Conservation (phyloP, 208 protist species). For the Wallacemonas collosoma region DNA sequence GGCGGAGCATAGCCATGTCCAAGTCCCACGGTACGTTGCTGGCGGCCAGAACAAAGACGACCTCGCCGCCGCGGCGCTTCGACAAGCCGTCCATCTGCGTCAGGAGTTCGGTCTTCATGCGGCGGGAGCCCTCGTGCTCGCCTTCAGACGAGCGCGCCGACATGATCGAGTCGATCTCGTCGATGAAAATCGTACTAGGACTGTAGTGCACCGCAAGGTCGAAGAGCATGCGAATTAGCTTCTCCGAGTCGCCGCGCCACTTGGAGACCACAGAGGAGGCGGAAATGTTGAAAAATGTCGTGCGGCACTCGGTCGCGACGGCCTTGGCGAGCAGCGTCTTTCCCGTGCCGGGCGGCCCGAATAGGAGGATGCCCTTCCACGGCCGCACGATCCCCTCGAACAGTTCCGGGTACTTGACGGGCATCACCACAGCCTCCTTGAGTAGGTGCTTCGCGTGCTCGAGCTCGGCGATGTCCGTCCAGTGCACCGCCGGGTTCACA, state of each 20-base stretch:
- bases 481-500: slow-evolving; percentile 86
- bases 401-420: slow-evolving; percentile 88
- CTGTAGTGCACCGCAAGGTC: slow-evolving; percentile 93
- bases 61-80: slow-evolving; percentile 69
- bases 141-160: slow-evolving; percentile 93
- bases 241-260: slow-evolving; percentile 98
- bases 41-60: slow-evolving; percentile 93
- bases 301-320: slow-evolving; percentile 95
- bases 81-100: slow-evolving; percentile 93
- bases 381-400: slow-evolving; percentile 94
- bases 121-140: slow-evolving; percentile 90
- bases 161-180: slow-evolving; percentile 99
- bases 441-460: slow-evolving; percentile 93
- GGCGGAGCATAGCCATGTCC: slow-evolving; percentile 92
- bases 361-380: slow-evolving; percentile 97
- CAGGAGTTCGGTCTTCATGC: slow-evolving; percentile 95
- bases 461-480: slow-evolving; percentile 92
- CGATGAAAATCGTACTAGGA: slow-evolving; percentile 99
- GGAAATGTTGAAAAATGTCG: slow-evolving; percentile 99
- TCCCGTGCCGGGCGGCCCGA: slow-evolving; percentile 97
- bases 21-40: slow-evolving; percentile 95
- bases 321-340: slow-evolving; percentile 98
- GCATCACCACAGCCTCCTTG: slow-evolving; percentile 94
- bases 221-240: slow-evolving; percentile 96
- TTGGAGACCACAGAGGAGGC: slow-evolving; percentile 96